Conservation (phyloP, 768 basidiomycete species). For the Strobilomyces echinocephalus region DNA sequence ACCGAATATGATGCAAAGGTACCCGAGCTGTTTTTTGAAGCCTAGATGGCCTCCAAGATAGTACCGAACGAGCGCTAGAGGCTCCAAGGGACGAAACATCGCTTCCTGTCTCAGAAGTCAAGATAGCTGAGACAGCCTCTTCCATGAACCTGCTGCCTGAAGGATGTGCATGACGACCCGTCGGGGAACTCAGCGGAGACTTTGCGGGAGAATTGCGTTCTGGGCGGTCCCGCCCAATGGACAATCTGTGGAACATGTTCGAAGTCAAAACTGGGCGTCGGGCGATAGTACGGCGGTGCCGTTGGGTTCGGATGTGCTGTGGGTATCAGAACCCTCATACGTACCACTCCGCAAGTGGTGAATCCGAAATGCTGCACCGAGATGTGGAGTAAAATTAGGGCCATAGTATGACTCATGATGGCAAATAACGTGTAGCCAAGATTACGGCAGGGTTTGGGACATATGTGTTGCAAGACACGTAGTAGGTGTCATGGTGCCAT, state of each 20-base stretch:
- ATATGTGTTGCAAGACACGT: neutral
- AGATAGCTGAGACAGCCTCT: conserved; percentile 20
- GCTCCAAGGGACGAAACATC: conserved; percentile 7
- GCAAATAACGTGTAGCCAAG: neutral
- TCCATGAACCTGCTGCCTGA: conserved; percentile 30
- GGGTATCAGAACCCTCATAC: neutral
- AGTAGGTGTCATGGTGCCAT: too few species aligned
- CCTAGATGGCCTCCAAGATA: conserved; percentile 7
- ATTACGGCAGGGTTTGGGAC: neutral
- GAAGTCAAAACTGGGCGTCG: neutral
- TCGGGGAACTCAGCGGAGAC: conserved; percentile 16
- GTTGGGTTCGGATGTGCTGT: neutral
- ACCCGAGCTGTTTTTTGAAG: conserved; percentile 20
- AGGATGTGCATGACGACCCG: conserved; percentile 4
- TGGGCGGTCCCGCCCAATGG: conserved; percentile 1
- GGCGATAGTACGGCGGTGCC: neutral
- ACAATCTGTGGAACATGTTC: conserved; percentile 19
- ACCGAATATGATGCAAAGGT: neutral
- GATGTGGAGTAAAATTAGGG: neutral
- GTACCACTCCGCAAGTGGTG: neutral
- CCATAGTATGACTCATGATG: neutral
- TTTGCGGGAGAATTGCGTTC: conserved; percentile 10
- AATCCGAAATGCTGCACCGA: neutral
- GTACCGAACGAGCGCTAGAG: neutral
- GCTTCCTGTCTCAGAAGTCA: conserved; percentile 26